Evolutionary conservation across 139 green algal species (phyloP), one percentile per base, ranked within the genome.

Genomic region (Picochlorum sp.): DNA sequence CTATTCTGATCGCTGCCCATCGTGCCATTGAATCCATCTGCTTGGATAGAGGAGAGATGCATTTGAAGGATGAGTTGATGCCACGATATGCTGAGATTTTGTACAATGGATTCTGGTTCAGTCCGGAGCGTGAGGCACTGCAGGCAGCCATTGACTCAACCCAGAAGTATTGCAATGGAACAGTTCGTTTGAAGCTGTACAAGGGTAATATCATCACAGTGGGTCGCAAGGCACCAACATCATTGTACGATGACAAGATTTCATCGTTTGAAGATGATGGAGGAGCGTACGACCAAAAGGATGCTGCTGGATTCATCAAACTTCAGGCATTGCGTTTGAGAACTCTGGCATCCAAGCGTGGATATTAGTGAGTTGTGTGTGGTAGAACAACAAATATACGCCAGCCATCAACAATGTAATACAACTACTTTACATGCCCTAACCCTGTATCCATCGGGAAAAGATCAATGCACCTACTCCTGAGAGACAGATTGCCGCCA

Each of bases 201-300:
- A 97, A 95, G 84, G 87, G 87, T 60, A 87, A 88, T 59, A 64
- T 81, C 7, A 84, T 91, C 49, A 88, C 96, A 49, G 87, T 86
- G n/a, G 83, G 86, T 18, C 80, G 88, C 37, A 84, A 84, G 67
- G 78, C 71, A 15, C 70, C 66, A 8, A 83, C 79, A 72, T 85
- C 66, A 23, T 73, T 96, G 37, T 96, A 94, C 73, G 79, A 95
- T 79, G 79, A 79, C 61, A 85, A 92, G 55, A 86, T 98, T 20
- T 85, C 88, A 2, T 95, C 89, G 1, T 98, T 98, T 72, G 92
- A 98, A 83, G 90, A 98, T 65, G 92, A 97, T 71, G 83, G 80
- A 45, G 86, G 86, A 20, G 79, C 87, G 28, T 92, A 95, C 69
- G 82, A 95, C 75, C 91, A 97, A 76, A 85, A 90, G 64, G 92